Conservation (phyloP, 495 filamentous ascomycete species). For the Apodospora peruviana region DNA sequence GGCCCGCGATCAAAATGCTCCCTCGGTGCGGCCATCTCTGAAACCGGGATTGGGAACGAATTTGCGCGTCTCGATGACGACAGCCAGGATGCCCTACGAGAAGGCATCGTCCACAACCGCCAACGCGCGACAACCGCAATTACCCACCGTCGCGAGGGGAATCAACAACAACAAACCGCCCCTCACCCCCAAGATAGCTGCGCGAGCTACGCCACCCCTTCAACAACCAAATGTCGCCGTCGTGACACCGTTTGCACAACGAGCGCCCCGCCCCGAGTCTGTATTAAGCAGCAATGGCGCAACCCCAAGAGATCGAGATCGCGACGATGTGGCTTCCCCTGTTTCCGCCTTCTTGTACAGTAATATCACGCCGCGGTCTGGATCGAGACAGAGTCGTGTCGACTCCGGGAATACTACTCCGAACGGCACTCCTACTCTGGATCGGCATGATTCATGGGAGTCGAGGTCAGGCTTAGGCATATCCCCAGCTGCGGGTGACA, state of each 20-base stretch:
- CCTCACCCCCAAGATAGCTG: conserved; percentile 43
- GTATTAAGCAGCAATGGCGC: conserved; percentile 8
- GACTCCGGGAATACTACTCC: conserved; percentile 60
- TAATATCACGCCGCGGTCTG: conserved; percentile 71
- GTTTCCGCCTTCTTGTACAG: conserved; percentile 51
- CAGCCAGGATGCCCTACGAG: conserved; percentile 28
- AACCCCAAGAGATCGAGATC: conserved; percentile 4
- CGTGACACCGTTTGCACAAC: conserved; percentile 26
- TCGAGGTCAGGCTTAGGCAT: conserved; percentile 29
- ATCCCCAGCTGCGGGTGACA: conserved; percentile 27
- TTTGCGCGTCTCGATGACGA: conserved; percentile 18
- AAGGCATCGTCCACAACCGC: conserved; percentile 11
- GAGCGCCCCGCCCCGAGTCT: conserved; percentile 19
- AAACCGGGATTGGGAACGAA: conserved; percentile 28
- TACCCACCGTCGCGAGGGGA: conserved; percentile 35
- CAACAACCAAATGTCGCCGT: conserved; percentile 25
- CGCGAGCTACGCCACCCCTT: conserved; percentile 19
- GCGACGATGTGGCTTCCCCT: conserved; percentile 34
- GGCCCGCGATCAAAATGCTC: conserved; percentile 38
- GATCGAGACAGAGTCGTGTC: conserved; percentile 57
- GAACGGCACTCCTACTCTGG: conserved; percentile 45
- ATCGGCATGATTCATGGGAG: conserved; percentile 38
- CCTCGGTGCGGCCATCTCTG: conserved; percentile 21
- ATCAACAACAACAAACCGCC: conserved; percentile 36
- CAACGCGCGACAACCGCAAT: conserved; percentile 28